phyloP scores from a whole-genome alignment of 2,329 filamentous ascomycete genomes.

The Juglanconis oblonga region DNA sequence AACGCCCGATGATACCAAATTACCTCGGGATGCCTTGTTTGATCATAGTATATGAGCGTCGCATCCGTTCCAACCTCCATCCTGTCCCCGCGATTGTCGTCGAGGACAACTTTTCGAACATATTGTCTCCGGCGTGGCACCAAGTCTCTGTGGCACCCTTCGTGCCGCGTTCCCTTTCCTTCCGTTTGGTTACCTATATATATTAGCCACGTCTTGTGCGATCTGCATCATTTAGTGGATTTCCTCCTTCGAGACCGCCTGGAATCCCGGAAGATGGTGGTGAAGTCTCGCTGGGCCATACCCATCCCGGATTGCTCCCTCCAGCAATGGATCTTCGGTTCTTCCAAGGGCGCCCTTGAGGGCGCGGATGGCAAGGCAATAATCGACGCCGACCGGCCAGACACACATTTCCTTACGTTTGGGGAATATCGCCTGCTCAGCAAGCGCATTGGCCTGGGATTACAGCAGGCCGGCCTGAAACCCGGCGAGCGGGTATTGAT shows the following conservation, averaged over 20 bases:
- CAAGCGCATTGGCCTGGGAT: conserved; percentile 68
- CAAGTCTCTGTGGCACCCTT: background rate
- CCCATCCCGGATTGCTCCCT: conserved; percentile 47
- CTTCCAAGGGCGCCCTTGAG: conserved; percentile 39
- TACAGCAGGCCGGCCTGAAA: conserved; percentile 61
- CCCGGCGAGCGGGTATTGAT: conserved; percentile 69
- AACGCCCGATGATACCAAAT: background rate
- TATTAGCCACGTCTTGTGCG: background rate
- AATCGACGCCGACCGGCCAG: conserved; percentile 64
- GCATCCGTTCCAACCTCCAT: background rate
- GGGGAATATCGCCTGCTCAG: conserved; percentile 65
- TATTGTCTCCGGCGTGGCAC: background rate
- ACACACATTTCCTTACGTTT: conserved; percentile 64
- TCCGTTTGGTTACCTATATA: background rate
- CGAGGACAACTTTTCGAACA: background rate
- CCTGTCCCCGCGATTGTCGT: background rate
- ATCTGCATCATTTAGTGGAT: background rate
- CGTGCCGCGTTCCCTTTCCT: background rate
- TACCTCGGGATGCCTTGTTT: background rate
- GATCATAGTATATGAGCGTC: background rate
- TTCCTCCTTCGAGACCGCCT: background rate
- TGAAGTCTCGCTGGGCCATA: conserved; percentile 44
- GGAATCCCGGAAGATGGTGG: conserved; percentile 35
- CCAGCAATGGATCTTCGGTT: conserved; percentile 55
- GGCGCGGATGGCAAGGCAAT: conserved; percentile 42